Evolutionary conservation across 139 green algal genomes (phyloP).

Genomic region (Picochlorum sp.): DNA sequence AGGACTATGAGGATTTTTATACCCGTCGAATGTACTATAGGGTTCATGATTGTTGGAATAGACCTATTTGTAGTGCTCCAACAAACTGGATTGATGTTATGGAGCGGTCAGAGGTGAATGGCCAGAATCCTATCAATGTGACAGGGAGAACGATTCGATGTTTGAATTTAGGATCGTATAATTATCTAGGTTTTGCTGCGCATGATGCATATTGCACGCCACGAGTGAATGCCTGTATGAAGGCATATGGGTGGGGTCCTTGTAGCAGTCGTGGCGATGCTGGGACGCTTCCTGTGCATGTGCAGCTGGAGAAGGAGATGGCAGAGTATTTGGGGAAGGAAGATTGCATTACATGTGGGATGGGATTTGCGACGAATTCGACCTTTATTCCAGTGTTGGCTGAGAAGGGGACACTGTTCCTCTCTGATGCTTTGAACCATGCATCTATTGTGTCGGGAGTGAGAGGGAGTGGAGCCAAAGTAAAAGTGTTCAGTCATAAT

Average conservation of each 20-base stretch:
- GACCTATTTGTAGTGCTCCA: constrained; percentile 83
- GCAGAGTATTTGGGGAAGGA: constrained; percentile 85
- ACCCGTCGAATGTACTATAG: constrained; percentile 82
- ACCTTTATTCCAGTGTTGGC: constrained; percentile 79
- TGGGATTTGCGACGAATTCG: constrained; percentile 98
- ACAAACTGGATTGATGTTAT: constrained; percentile 87
- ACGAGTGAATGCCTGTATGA: constrained; percentile 56
- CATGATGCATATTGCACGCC: constrained; percentile 91
- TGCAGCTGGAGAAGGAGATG: constrained; percentile 74
- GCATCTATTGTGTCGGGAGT: constrained; percentile 87
- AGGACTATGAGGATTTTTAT: constrained; percentile 89
- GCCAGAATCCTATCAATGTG: constrained; percentile 46
- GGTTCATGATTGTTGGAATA: constrained; percentile 92
- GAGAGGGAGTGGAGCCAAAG: constrained; percentile 67
- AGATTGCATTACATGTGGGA: constrained; percentile 84
- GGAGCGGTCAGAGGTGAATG: constrained; percentile 51
- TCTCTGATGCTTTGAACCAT: constrained; percentile 96
- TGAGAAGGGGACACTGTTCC: constrained; percentile 73
- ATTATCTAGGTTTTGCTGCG: constrained; percentile 96
- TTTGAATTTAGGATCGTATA: constrained; percentile 97
- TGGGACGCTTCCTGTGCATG: constrained; percentile 62
- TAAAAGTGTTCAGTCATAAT: constrained; percentile 89
- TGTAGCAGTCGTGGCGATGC: constrained; percentile 54
- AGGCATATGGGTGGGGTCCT: constrained; percentile 43
- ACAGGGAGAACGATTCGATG: constrained; percentile 49